Evolutionary conservation across 495 filamentous ascomycete species (phyloP).

Genomic region (Letharia lupina): DNA sequence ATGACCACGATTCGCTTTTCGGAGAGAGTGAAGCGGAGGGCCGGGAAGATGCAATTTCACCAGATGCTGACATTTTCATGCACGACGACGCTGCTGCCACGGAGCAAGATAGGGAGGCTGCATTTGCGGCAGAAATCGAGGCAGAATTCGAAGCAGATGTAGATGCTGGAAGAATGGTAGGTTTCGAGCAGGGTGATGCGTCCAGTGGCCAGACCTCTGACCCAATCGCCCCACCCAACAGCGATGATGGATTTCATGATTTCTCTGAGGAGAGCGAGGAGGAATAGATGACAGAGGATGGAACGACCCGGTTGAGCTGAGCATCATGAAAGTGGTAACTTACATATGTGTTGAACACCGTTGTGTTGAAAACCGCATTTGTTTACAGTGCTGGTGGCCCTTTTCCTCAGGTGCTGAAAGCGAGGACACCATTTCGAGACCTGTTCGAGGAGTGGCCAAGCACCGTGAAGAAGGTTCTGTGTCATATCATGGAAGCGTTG

Average conservation of each 20-base stretch:
- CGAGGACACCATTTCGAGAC: not conserved
- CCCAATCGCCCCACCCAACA: not conserved
- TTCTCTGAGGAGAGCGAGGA: constrained; percentile 4
- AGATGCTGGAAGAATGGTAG: not conserved
- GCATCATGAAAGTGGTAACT: not conserved
- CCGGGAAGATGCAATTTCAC: not conserved
- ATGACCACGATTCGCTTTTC: not conserved
- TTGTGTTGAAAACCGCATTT: not conserved
- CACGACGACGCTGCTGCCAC: not conserved
- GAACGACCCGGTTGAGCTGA: not conserved
- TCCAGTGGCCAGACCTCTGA: not conserved
- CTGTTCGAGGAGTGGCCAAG: not conserved
- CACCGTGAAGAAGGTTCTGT: not conserved
- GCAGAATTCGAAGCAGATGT: not conserved
- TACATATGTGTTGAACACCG: not conserved
- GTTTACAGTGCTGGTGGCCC: not conserved
- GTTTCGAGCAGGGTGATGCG: not conserved
- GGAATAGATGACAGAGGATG: not conserved
- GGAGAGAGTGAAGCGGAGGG: not conserved
- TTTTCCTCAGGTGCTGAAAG: not conserved
- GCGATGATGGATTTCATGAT: not conserved
- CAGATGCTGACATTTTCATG: not conserved
- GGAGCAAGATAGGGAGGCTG: not conserved
- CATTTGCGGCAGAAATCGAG: not conserved
- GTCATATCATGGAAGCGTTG: not conserved